Conservation (phyloP, 148 eudicot genomes). For the Talinum fruticosum region DNA sequence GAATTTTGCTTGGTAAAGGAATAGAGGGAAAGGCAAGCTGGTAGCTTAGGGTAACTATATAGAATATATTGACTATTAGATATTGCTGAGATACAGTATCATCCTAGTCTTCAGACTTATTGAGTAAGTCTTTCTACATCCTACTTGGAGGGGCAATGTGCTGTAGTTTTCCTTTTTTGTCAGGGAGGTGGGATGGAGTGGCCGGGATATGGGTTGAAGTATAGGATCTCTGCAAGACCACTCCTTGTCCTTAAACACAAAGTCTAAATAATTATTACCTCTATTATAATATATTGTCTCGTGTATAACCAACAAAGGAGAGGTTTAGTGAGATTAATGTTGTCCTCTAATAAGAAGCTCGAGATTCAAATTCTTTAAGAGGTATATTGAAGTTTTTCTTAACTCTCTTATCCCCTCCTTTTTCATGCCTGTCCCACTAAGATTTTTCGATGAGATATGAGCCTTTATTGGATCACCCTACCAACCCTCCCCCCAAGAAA, state of each 20-base stretch:
- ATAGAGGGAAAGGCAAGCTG: not conserved
- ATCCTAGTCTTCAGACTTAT: not conserved
- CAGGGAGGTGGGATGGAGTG: not conserved
- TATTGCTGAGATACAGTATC: not conserved
- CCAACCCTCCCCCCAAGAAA: no score
- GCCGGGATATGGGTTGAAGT: not conserved
- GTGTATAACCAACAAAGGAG: not conserved
- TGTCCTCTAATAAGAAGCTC: no score
- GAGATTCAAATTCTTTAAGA: no score
- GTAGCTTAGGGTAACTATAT: not conserved
- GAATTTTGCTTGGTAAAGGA: not conserved
- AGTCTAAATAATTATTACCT: not conserved
- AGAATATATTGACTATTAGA: not conserved
- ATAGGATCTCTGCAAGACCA: not conserved
- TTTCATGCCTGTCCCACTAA: no score
- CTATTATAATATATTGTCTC: not conserved
- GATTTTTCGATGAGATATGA: no score
- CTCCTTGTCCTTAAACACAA: not conserved
- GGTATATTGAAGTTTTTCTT: no score
- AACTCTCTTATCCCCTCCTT: no score
- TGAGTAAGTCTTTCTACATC: not conserved
- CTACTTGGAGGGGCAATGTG: not conserved
- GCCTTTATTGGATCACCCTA: no score
- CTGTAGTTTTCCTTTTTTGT: not conserved
- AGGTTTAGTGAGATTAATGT: no score